A percentile compares a stretch with the other conserved stretches of the same genome.
These are phyloP conservation scores for Umbelopsis sp. DNA, from an alignment of 371 early-diverging fungal species.

Conservation along the genomic window DNA sequence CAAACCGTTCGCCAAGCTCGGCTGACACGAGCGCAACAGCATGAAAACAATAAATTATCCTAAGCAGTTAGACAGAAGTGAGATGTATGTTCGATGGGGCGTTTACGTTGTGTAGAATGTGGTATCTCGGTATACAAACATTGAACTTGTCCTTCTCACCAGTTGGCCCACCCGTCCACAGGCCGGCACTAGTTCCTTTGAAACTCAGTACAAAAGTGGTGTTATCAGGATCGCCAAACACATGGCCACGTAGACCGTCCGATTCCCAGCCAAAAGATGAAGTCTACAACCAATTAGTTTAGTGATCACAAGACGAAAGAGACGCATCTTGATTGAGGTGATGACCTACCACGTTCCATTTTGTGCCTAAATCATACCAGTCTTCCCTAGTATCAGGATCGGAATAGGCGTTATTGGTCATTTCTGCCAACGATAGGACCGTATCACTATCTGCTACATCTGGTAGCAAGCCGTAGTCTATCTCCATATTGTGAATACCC, in stretches of 20 bases:
- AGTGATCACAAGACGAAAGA: conserved; percentile 9
- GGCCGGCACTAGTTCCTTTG: conserved; percentile 89
- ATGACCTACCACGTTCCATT: conserved; percentile 70
- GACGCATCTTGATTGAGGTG: background rate
- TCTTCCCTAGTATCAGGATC: conserved; percentile 57
- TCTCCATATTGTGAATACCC: conserved; percentile 23
- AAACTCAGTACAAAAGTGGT: conserved; percentile 79
- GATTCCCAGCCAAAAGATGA: conserved; percentile 86
- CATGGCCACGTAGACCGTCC: conserved; percentile 90
- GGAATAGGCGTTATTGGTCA: conserved; percentile 80
- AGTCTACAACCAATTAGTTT: conserved; percentile 47
- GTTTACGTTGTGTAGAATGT: background rate
- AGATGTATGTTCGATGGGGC: background rate
- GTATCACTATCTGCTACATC: conserved; percentile 74
- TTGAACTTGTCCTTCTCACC: conserved; percentile 83
- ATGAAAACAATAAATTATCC: conserved; percentile 95
- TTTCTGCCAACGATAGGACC: conserved; percentile 70
- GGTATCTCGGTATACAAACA: conserved; percentile 42
- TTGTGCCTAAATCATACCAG: conserved; percentile 75
- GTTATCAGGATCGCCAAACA: conserved; percentile 73
- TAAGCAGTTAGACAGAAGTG: conserved; percentile 25
- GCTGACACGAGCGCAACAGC: conserved; percentile 96
- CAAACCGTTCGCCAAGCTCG: conserved; percentile 86
- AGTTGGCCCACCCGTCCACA: conserved; percentile 80
- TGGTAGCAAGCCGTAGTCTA: conserved; percentile 53